Evolutionary conservation across 2,329 filamentous ascomycete genomes (phyloP).

Genomic region (Fusarium sarcochroum): DNA sequence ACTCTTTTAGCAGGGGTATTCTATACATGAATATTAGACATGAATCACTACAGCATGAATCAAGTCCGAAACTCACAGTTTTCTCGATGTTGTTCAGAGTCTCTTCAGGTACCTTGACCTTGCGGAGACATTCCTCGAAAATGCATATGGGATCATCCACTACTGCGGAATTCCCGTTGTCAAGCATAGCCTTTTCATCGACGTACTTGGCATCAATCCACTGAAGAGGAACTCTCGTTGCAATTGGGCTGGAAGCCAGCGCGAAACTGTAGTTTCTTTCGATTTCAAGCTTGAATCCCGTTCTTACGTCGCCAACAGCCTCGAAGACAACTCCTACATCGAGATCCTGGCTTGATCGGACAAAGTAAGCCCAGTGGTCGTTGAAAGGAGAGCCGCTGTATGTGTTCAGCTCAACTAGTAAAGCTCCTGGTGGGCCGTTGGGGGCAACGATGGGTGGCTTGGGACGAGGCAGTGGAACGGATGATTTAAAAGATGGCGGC

Average conservation of each 20-base stretch:
- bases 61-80: neutral
- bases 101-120: neutral
- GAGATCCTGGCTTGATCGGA: neutral
- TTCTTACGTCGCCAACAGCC: neutral
- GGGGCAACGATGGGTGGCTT: neutral
- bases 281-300: neutral
- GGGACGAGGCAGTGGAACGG: neutral
- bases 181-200: neutral
- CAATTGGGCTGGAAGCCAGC: neutral
- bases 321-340: neutral
- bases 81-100: neutral
- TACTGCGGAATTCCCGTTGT: accelerated
- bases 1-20: neutral
- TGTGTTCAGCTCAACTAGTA: neutral
- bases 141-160: accelerated
- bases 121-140: neutral
- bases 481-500: neutral
- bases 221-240: accelerated
- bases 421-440: neutral
- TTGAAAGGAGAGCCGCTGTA: neutral
- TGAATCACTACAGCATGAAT: neutral
- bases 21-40: neutral
- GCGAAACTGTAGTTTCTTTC: neutral
- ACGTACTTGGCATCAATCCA: neutral
- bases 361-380: neutral